Evolutionary conservation across 495 filamentous ascomycete species (phyloP).

Genomic region (Terfezia claveryi): DNA sequence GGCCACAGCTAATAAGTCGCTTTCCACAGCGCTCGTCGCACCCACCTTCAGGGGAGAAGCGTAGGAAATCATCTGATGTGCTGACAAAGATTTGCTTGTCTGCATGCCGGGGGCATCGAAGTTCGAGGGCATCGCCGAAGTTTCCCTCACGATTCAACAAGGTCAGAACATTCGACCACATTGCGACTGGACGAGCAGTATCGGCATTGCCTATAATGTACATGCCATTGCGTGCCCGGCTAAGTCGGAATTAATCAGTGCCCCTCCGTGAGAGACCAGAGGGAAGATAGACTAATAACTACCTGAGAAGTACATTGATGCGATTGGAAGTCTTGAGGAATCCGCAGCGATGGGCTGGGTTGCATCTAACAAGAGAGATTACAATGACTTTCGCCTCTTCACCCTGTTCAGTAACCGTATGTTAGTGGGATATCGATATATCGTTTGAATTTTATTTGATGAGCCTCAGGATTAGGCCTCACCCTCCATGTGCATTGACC

Average conservation of each 20-base stretch:
- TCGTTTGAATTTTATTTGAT: background rate
- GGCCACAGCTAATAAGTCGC: constrained; percentile 41
- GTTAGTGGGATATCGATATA: background rate
- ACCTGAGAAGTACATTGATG: constrained; percentile 55
- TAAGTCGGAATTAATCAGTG: constrained; percentile 3
- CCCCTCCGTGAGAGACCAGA: no score
- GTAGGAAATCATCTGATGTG: constrained; percentile 38
- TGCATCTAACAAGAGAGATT: constrained; percentile 65
- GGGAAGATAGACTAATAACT: background rate
- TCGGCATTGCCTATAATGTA: constrained; percentile 59
- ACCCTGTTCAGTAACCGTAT: constrained; percentile 22
- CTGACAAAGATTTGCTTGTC: constrained; percentile 32
- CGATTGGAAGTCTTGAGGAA: constrained; percentile 56
- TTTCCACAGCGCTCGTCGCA: constrained; percentile 38
- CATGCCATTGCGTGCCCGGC: constrained; percentile 59
- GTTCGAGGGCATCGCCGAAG: constrained; percentile 31
- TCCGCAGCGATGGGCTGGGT: constrained; percentile 37
- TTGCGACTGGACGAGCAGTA: constrained; percentile 33
- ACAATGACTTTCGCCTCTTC: constrained; percentile 64
- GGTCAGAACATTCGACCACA: constrained; percentile 45
- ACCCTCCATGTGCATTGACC: background rate
- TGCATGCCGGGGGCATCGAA: constrained; percentile 46
- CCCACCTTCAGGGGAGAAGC: constrained; percentile 45
- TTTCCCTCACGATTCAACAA: constrained; percentile 29
- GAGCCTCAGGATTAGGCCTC: no score